Conservation (phyloP, 257 asterid genomes). For the Capsicum rhomboideum region DNA sequence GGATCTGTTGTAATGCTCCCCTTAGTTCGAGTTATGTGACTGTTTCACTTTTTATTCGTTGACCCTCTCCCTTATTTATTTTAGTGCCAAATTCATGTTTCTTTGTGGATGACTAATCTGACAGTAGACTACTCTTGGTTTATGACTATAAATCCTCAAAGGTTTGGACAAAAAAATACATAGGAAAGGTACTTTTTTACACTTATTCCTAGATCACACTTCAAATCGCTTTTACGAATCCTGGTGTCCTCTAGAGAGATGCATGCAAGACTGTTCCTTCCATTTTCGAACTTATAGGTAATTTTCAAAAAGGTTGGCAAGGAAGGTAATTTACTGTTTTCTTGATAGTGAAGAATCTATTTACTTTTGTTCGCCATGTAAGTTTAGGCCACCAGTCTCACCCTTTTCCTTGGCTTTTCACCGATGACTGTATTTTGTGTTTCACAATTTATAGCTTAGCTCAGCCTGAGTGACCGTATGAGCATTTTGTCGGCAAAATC, state of each 20-base stretch:
- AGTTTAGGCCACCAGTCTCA: neutral
- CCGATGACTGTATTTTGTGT: neutral
- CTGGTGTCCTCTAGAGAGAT: neutral
- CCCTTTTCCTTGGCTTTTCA: slow-evolving; percentile 4
- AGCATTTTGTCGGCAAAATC: neutral
- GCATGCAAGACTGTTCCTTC: neutral
- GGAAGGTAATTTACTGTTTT: slow-evolving; percentile 42
- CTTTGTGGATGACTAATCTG: slow-evolving; percentile 11
- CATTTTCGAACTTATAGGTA: slow-evolving; percentile 43
- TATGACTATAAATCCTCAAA: slow-evolving; percentile 95
- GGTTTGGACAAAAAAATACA: slow-evolving; percentile 91
- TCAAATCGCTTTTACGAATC: neutral
- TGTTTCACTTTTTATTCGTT: neutral
- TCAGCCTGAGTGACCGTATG: neutral
- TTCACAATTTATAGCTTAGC: neutral
- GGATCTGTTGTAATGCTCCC: slow-evolving; percentile 79
- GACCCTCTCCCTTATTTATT: neutral
- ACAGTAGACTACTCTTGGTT: slow-evolving; percentile 93
- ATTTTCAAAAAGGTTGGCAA: slow-evolving; percentile 49
- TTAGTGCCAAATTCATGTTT: slow-evolving; percentile 9
- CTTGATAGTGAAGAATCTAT: neutral
- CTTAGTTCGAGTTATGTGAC: slow-evolving; percentile 73
- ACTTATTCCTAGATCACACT: neutral
- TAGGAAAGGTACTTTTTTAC: slow-evolving; percentile 53
- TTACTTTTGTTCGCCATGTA: slow-evolving; percentile 1